phyloP scores from a whole-genome alignment of 1,284 basidiomycete species.

The Boletellus deceptivus region DNA sequence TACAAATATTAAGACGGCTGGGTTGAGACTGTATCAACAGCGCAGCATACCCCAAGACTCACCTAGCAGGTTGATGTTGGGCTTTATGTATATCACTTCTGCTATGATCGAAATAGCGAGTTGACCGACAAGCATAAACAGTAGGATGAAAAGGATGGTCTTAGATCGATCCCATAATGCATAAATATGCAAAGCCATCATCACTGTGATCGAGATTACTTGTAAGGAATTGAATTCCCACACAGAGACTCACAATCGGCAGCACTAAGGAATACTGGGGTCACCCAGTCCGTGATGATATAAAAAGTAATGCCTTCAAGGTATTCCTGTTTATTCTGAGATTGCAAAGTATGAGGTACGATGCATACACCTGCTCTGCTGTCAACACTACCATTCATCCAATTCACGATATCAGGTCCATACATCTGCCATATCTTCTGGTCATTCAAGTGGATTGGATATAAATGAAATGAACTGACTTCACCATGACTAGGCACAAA shows the following conservation, averaged over 20 bases:
- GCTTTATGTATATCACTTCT: not conserved
- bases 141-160: no score
- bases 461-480: not conserved
- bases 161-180: no score
- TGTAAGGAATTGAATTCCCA: not conserved
- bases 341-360: not conserved
- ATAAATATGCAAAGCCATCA: no score
- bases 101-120: no score
- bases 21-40: no score
- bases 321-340: not conserved
- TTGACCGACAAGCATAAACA: no score
- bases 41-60: no score
- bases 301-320: not conserved
- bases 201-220: no score
- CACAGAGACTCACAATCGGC: not conserved
- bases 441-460: not conserved
- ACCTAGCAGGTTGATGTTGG: not conserved
- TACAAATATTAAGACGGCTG: no score
- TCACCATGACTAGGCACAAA: constrained; percentile 2
- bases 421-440: not conserved
- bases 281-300: not conserved
- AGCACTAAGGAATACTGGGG: constrained; percentile 1
- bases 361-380: constrained; percentile 11
- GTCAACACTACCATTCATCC: not conserved
- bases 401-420: not conserved